Evolutionary conservation across 768 basidiomycete species (phyloP), one percentile per base, ranked within the genome.

Genomic region (Suillus tomentosus): DNA sequence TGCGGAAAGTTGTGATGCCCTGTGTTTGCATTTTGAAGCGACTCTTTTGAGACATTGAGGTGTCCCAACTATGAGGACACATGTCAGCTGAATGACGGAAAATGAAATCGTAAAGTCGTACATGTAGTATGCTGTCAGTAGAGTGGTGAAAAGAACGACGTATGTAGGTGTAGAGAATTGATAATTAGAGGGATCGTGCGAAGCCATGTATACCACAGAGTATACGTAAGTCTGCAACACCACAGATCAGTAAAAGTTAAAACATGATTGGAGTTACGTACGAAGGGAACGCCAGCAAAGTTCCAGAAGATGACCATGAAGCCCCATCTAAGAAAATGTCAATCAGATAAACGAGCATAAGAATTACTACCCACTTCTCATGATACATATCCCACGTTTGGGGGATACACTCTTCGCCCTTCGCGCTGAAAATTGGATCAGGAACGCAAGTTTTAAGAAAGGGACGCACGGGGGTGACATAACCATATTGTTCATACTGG

Each of bases 311-410:
- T 97, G 67, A 98, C 90, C 86, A 98, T 90, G 83, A 96, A 98
- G 37, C 96, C 93, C 92, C 92, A 94, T 72, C 85, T 87, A 56
- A 58, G 6, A 42, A 63, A 59, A 58, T 7, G 60, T 37, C 34
- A 64, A 48, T 66, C 14, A 34, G 13, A 15, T 53, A 34, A 48
- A 22, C 15, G 64, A 8, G 27, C 24, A 34, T 60, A 56, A 37
- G 42, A 11, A 36, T 37, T 37, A 50, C 11, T 66, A 63, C 82
- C 66, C 79, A 91, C 84, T 99, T 99, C 74, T 99, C 96, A 70
- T 96, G 94, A 81, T 89, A 97, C 94, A 99, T 99, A 71, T 98
- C 97, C 96, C 97, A 99, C 2, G 95, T 96, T 76, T 96, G 94
- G 7, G 94, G 94, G 66, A 96, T 95, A 71, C 92, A 95, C 72